Evolutionary conservation across 2,329 filamentous ascomycete species (phyloP), one percentile per base, ranked within the genome.

Genomic region (Sporothrix pallida): DNA sequence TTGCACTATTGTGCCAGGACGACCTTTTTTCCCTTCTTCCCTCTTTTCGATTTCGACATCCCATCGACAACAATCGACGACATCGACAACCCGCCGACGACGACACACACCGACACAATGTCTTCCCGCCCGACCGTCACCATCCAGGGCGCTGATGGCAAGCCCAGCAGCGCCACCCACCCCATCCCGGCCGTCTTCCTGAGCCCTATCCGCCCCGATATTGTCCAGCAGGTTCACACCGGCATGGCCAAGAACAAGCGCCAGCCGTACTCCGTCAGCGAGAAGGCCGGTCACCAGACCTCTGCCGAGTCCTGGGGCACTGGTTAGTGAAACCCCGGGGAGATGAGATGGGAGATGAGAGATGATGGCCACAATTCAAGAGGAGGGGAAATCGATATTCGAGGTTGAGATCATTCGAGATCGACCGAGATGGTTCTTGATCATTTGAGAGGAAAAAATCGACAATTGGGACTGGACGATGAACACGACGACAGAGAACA

Each of bases 171-270:
- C 85, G 90, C 92, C 85, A 95, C 95, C 83, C 91, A 95, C 86
- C 90, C 96, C 84, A 91, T 98, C 82, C 96, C 97, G 83, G 91
- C 94, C 87, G 95, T 99, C 88, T 99, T 99, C 93, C 91, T 90
- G 86, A 90, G 93, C 81, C 96, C 96, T 81, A 98, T 99, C 90
- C 95, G 96, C 86, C 93, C 95, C 83, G 96, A 99, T 88, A 97
- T 99, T 85, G 96, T 99, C 84, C 95, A 98, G 91, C 92, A 95
- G 86, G 92, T 98, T 82, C 96, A 99, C 92, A 97, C 94, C 83
- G 96, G 96, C 83, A 97, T 99, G 90, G 95, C 95, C 85, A 99
- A 99, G 94, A 99, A 99, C 92, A 98, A 97, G 92, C 93, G 96
- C 86, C 96, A 99, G 88, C 95, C 96, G 81, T 99, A 99, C 87